Evolutionary conservation across 2,329 filamentous ascomycete species (phyloP), one percentile per base, ranked within the genome.

Genomic region (Talaromyces sp.): DNA sequence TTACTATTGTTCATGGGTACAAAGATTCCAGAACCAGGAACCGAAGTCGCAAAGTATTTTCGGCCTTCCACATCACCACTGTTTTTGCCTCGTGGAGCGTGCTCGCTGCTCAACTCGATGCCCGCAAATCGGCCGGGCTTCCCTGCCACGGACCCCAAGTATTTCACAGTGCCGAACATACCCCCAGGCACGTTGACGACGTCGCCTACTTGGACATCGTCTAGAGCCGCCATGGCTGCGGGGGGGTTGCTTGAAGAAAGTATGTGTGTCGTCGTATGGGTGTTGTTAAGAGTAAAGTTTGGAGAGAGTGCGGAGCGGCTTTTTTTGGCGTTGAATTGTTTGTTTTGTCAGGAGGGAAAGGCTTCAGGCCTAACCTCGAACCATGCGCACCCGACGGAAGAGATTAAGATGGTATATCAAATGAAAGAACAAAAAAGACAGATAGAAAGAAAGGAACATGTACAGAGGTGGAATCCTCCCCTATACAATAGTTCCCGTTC

Each of bases 111-210:
- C 58, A 99, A 80, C 74, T 99, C 94, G 32, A 99, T 90, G 41
- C 94, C 94, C 29, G 90, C 91, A 78, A 99, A 99, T 17, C 84
- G 83, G 46, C 94, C 94, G 63, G 89, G 91, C 78, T 96, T 97
- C 58, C 92, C 92, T 63, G 86, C 84, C 36, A 99, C 93, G 35
- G 80, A 80, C 40, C 94, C 94, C 56, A 97, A 80, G 69, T 96
- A 99, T 70, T 89, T 93, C 61, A 97, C 87, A 2, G 85, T 88
- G 44, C 94, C 94, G 61, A 88, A 80, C 91, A 99, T 96, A 70
- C 88, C 90, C 37, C 94, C 94, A 1, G 93, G 92, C 42, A 97
- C 93, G 63, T 97, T 92, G 57, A 97, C 93, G 30, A 80, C 72
- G 69, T 97, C 93, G 61, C 93, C 93, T 36, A 94, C 80, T 58